Percentiles rank a stretch among this genome's conserved stretches.
Evolutionary conservation across 2,329 filamentous ascomycete genomes (phyloP).

Genomic region (Clonostachys rosea): DNA sequence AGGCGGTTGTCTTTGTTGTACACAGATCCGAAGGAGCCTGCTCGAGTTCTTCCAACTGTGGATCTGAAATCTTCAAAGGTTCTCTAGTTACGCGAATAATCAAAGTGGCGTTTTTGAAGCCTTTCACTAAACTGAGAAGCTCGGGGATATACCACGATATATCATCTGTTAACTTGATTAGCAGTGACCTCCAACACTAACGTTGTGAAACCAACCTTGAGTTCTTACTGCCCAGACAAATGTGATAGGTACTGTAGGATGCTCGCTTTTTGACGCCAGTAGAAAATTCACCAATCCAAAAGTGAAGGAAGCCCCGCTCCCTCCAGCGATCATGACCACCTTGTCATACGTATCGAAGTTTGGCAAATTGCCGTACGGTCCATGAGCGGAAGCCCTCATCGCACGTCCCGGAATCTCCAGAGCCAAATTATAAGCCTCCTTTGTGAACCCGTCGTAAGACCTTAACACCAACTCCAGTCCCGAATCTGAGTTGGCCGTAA

Average conservation of each 20-base stretch:
- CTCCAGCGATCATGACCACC: slow-evolving; percentile 13
- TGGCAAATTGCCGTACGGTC: slow-evolving; percentile 48
- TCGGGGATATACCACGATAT: neutral
- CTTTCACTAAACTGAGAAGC: neutral
- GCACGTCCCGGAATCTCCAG: slow-evolving; percentile 34
- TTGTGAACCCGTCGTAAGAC: slow-evolving; percentile 46
- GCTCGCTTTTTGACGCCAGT: neutral
- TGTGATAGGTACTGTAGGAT: neutral
- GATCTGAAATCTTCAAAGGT: too few relatives aligned
- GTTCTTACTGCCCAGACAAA: neutral
- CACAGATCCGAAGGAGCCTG: too few relatives aligned
- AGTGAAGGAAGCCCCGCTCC: slow-evolving; percentile 14
- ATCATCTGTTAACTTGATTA: neutral
- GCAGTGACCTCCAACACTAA: neutral
- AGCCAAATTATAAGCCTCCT: slow-evolving; percentile 40
- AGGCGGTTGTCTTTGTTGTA: too few relatives aligned
- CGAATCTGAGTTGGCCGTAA: slow-evolving; percentile 33
- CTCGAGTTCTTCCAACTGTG: too few relatives aligned
- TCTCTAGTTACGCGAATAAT: neutral
- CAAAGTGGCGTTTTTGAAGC: neutral
- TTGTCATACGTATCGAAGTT: slow-evolving; percentile 25
- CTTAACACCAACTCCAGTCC: slow-evolving; percentile 44
- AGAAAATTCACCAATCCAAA: slow-evolving; percentile 7
- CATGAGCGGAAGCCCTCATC: slow-evolving; percentile 40
- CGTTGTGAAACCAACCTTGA: neutral